phyloP scores from a whole-genome alignment of 169 alveolate species.

The Eimeria necatrix region DNA sequence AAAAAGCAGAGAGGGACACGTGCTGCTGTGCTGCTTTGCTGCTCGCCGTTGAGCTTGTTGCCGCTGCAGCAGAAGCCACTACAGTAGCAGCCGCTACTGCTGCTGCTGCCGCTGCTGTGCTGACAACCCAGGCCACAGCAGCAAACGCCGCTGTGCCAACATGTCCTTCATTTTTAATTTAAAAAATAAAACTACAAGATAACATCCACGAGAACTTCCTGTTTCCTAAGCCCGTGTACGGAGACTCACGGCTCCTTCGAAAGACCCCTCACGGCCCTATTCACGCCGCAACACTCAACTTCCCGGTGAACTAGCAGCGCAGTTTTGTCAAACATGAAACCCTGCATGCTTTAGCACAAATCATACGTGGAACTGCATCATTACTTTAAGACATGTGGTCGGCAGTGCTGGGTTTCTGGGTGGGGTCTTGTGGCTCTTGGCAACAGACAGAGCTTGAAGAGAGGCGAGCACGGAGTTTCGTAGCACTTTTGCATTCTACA shows the following conservation, averaged over 20 bases:
- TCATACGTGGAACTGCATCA: not conserved
- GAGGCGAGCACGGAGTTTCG: no score
- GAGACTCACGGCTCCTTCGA: not conserved
- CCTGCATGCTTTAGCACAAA: not conserved
- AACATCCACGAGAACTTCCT: not conserved
- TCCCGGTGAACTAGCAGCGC: not conserved
- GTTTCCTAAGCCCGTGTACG: not conserved
- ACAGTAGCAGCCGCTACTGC: constrained; percentile 50
- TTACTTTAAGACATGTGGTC: not conserved
- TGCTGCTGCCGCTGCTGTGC: constrained; percentile 38
- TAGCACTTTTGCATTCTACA: no score
- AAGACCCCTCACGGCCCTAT: constrained; percentile 56
- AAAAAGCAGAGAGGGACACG: constrained; percentile 60
- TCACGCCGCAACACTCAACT: not conserved
- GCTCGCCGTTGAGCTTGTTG: constrained; percentile 37
- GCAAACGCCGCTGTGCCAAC: not conserved
- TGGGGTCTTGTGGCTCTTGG: not conserved
- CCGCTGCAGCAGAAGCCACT: constrained; percentile 69
- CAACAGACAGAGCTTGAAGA: no score
- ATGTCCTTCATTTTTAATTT: not conserved
- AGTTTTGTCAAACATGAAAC: not conserved
- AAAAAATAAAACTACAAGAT: not conserved
- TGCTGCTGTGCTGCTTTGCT: constrained; percentile 18
- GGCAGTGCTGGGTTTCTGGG: not conserved
- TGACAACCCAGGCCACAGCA: constrained; percentile 26